Evolutionary conservation across 2,329 filamentous ascomycete genomes (phyloP).

Genomic region (Epichloe glyceriae): DNA sequence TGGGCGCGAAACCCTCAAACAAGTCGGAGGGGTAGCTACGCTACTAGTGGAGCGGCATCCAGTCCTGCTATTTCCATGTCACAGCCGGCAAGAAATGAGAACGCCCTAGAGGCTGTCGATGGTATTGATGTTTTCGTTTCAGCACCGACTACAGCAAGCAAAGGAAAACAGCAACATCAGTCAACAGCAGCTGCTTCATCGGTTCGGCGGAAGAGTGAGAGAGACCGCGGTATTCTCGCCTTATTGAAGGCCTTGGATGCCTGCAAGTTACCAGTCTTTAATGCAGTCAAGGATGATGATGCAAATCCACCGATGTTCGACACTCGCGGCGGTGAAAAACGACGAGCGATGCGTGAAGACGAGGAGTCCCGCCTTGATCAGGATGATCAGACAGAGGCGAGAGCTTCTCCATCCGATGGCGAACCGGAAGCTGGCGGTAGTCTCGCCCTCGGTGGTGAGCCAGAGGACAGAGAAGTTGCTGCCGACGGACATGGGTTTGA

Average conservation of each 20-base stretch:
- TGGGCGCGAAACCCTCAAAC: constrained; percentile 68
- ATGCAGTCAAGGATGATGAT: constrained; percentile 10
- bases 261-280: constrained; percentile 20
- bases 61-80: constrained; percentile 63
- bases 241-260: constrained; percentile 25
- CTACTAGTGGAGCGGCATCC: constrained; percentile 67
- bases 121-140: constrained; percentile 16
- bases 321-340: constrained; percentile 65
- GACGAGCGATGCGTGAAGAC: constrained; percentile 64
- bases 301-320: constrained; percentile 65
- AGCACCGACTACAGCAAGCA: constrained; percentile 11
- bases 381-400: constrained; percentile 32
- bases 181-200: neutral
- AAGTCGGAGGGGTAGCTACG: constrained; percentile 63
- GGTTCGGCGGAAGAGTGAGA: constrained; percentile 7
- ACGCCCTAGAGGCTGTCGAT: constrained; percentile 30
- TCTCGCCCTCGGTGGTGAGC: constrained; percentile 81
- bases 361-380: constrained; percentile 43
- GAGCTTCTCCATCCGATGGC: constrained; percentile 46
- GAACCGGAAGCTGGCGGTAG: constrained; percentile 71
- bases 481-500: constrained; percentile 39
- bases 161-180: constrained; percentile 9
- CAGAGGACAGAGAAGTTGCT: constrained; percentile 59
- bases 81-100: constrained; percentile 40
- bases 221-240: constrained; percentile 16